A percentile compares a stretch with the other conserved stretches of the same genome.
Evolutionary conservation across 768 basidiomycete genomes (phyloP).

Genomic region (Termitomyces sp.): DNA sequence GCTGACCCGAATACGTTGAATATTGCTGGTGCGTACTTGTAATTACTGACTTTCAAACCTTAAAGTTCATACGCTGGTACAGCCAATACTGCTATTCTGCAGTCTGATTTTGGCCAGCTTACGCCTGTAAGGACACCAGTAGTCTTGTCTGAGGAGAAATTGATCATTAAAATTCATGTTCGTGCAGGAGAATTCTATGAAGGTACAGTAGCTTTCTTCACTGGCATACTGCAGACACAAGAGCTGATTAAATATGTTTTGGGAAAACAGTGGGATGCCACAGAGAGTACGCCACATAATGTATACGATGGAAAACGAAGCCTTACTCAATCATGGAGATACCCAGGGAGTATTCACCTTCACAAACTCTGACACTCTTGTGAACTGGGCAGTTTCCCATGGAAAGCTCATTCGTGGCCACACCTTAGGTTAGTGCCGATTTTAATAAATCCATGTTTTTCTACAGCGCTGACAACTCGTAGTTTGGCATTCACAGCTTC

Average conservation of each 20-base stretch:
- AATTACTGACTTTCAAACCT: background rate
- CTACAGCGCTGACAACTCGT: background rate
- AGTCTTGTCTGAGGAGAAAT: background rate
- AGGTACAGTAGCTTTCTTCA: background rate
- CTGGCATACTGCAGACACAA: no score
- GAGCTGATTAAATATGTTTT: background rate
- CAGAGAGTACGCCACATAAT: background rate
- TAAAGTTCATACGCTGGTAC: background rate
- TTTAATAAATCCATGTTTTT: background rate
- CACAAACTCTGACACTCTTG: constrained; percentile 27
- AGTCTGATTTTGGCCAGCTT: background rate
- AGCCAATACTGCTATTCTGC: background rate
- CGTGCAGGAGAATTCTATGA: background rate
- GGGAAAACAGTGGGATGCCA: background rate
- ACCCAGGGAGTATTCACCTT: constrained; percentile 26
- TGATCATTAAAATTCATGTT: background rate
- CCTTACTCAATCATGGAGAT: constrained; percentile 5
- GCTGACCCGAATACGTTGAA: background rate
- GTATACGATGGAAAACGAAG: background rate
- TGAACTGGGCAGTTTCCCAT: constrained; percentile 34
- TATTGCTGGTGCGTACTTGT: background rate
- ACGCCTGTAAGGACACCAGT: background rate
- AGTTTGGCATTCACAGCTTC: constrained; percentile 1
- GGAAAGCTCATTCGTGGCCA: constrained; percentile 38
- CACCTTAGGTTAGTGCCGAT: constrained; percentile 23